A percentile compares a stretch with the other conserved stretches of the same genome.
Conservation (phyloP, 225 moss, liverwort and hornwort genomes). For the Marchantia polymorpha region DNA sequence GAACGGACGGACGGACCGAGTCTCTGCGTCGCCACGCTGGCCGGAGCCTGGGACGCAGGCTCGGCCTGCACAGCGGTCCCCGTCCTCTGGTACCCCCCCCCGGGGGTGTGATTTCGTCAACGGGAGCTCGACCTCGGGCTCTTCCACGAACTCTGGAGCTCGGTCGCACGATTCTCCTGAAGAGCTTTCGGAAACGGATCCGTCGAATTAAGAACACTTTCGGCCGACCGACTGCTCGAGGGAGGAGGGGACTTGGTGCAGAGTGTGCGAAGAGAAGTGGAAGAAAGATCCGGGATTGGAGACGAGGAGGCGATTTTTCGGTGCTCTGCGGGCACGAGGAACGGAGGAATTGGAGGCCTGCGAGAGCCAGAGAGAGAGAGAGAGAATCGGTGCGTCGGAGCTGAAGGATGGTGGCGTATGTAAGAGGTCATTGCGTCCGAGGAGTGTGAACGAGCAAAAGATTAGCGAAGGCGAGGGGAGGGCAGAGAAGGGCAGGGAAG, state of each 20-base stretch:
- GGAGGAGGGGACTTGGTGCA: not conserved
- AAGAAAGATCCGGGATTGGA: not conserved
- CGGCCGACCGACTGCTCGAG: not conserved
- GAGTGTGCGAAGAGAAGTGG: not conserved
- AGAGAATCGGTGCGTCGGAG: not conserved
- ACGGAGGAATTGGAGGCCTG: not conserved
- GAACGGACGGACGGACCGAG: not conserved
- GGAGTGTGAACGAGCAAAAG: slow-evolving; percentile 7
- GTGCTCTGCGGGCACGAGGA: not conserved
- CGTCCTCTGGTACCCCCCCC: no score
- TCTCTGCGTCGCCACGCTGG: not conserved
- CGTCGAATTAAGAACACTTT: not conserved
- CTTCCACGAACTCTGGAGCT: not conserved
- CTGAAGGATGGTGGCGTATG: not conserved
- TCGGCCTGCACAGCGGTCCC: no score
- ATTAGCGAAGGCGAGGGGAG: no score
- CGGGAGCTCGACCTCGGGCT: not conserved
- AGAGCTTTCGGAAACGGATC: not conserved
- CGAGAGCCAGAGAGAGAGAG: not conserved
- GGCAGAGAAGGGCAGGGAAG: not conserved
- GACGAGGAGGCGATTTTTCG: not conserved
- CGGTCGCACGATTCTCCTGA: not conserved
- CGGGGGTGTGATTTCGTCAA: no score
- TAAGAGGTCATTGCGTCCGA: not conserved
- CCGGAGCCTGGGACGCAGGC: not conserved